Evolutionary conservation across 257 asterid species (phyloP).

Genomic region (Nicotiana undulata): DNA sequence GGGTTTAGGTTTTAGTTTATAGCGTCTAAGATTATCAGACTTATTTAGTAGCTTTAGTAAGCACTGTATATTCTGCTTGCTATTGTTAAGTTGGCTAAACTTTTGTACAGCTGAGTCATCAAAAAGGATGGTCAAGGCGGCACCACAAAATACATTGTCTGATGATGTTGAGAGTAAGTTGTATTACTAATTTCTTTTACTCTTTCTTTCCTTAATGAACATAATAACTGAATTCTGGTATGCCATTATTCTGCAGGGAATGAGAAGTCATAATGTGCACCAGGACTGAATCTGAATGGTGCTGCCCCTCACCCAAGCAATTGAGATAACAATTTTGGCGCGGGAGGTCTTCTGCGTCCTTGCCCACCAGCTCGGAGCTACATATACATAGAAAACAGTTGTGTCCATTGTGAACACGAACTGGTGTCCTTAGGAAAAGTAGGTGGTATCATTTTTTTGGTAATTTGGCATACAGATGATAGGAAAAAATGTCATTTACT

Average conservation of each 20-base stretch:
- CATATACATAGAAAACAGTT: neutral
- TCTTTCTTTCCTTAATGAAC: neutral
- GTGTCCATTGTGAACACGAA: neutral
- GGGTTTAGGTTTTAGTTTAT: neutral
- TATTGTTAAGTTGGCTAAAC: neutral
- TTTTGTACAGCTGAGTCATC: slow-evolving; percentile 43
- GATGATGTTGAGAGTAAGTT: slow-evolving; percentile 39
- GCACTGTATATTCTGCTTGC: neutral
- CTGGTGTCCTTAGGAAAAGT: neutral
- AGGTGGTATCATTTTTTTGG: neutral
- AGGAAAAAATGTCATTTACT: neutral
- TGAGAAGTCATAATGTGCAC: slow-evolving; percentile 26
- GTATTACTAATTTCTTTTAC: neutral
- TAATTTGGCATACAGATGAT: neutral
- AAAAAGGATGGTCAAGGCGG: slow-evolving; percentile 32
- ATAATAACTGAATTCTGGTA: neutral
- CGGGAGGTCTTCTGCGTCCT: neutral
- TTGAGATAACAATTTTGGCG: neutral
- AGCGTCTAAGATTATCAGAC: neutral
- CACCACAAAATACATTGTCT: slow-evolving; percentile 27
- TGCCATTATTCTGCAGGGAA: slow-evolving; percentile 28
- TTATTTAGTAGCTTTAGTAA: neutral
- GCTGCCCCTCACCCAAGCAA: neutral
- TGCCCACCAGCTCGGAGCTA: neutral
- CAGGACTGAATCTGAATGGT: neutral